Evolutionary conservation across 2,329 filamentous ascomycete genomes (phyloP).

Genomic region (Colletotrichum somersetense): DNA sequence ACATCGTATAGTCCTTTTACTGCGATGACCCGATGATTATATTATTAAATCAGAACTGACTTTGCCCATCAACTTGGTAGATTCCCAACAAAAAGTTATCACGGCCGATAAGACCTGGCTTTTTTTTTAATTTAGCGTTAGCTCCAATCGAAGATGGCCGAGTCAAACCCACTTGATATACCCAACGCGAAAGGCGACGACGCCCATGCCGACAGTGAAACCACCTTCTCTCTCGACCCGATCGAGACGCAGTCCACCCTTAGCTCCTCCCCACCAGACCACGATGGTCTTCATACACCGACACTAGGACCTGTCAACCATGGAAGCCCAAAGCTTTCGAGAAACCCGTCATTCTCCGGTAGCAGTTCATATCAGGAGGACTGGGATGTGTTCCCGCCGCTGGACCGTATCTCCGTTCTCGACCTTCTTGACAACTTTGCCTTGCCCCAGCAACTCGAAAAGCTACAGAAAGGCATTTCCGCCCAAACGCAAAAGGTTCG

Average conservation of each 20-base stretch:
- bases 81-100: not conserved
- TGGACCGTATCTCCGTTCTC: slow-evolving; percentile 91
- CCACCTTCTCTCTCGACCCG: slow-evolving; percentile 57
- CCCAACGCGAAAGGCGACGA: slow-evolving; percentile 54
- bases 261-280: slow-evolving; percentile 58
- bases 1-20: not conserved
- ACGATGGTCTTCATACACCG: slow-evolving; percentile 62
- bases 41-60: not conserved
- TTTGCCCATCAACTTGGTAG: not conserved
- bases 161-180: slow-evolving; percentile 47
- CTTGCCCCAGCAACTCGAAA: slow-evolving; percentile 89
- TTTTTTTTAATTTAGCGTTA: not conserved
- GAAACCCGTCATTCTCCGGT: slow-evolving; percentile 84
- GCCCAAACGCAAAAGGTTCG: slow-evolving; percentile 88
- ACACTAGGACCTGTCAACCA: slow-evolving; percentile 60
- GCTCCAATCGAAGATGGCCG: slow-evolving; percentile 49
- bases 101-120: not conserved
- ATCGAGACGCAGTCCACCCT: slow-evolving; percentile 55
- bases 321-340: slow-evolving; percentile 73
- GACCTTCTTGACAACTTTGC: slow-evolving; percentile 96
- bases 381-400: slow-evolving; percentile 86
- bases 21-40: not conserved
- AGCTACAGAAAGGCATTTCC: slow-evolving; percentile 84
- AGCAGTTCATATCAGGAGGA: slow-evolving; percentile 90
- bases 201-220: slow-evolving; percentile 58